phyloP scores from a whole-genome alignment of 1,284 basidiomycete genomes.

The Cerioporus squamosus region DNA sequence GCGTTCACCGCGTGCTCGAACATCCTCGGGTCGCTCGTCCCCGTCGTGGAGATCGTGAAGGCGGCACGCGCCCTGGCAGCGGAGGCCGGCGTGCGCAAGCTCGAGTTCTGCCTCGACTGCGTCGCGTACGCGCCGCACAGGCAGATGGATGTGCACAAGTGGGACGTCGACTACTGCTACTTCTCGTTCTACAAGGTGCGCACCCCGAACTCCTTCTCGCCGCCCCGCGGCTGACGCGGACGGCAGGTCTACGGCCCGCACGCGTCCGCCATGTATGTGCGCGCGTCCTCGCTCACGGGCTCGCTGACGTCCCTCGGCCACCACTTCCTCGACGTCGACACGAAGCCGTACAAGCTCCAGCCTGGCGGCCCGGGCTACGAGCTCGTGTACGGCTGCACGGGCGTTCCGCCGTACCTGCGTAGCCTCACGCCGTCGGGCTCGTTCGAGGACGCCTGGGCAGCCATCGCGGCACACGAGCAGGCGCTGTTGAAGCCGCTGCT shows the following conservation, averaged over 20 bases:
- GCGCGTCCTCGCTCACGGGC: slow-evolving; percentile 44
- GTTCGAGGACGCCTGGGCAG: slow-evolving; percentile 52
- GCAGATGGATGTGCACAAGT: slow-evolving; percentile 67
- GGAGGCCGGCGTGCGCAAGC: slow-evolving; percentile 58
- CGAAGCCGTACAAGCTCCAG: slow-evolving; percentile 65
- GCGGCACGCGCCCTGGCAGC: slow-evolving; percentile 55
- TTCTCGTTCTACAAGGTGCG: slow-evolving; percentile 81
- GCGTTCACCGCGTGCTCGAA: slow-evolving; percentile 81
- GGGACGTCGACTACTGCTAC: slow-evolving; percentile 77
- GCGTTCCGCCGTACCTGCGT: slow-evolving; percentile 66
- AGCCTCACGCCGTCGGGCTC: slow-evolving; percentile 54
- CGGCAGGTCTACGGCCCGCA: slow-evolving; percentile 77
- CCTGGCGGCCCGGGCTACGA: slow-evolving; percentile 79
- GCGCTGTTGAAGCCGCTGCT: slow-evolving; percentile 46
- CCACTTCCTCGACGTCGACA: slow-evolving; percentile 65
- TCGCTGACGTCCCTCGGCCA: slow-evolving; percentile 66
- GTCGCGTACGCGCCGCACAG: slow-evolving; percentile 83
- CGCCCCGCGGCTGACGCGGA: background rate
- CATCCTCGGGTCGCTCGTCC: slow-evolving; percentile 69
- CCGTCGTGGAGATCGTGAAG: slow-evolving; percentile 60
- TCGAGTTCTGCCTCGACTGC: slow-evolving; percentile 74
- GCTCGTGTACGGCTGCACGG: slow-evolving; percentile 61
- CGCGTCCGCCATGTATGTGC: slow-evolving; percentile 67
- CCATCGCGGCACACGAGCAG: slow-evolving; percentile 52
- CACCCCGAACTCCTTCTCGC: background rate